Base-by-base conservation (phyloP, 371 early-diverging fungal genomes). In the Mucor indicus region DNA sequence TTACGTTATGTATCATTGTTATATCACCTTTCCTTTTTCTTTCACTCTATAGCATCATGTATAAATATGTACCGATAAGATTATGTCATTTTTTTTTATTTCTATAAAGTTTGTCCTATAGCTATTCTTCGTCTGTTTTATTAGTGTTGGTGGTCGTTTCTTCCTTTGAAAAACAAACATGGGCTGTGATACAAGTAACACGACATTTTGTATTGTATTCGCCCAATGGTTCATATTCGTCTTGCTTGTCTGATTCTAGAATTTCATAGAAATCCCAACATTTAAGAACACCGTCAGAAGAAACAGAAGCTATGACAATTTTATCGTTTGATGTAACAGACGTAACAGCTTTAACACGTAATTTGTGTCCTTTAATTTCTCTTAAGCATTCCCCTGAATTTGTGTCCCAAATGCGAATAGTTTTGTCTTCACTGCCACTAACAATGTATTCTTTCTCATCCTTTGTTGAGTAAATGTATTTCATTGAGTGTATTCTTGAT, bases 211-310 rank as follows among this genome's bases (percentile, higher is more conserved):
- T 81, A 55, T 89, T 77, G 58, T 83, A 82, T 50, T 70, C 68
- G 15, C 83, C 87, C 46, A 85, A 48, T 6, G 74, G 66, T 59
- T 61, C 27, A 30, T 25, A 11, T 55, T 66, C 39, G 23, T 47
- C 27, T 46, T 63, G 35, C 5, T 29, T 6, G 12, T 29, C 12
- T 11, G 9, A 13, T 4, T 49, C 39, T 0, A 68, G 53, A 8
- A 53, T 56, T 44, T 50, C 64, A 45, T 69, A 73, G 16, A 89
- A 31, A 53, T 77, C 79, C 91, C 91, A 91, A 38, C 79, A 72
- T 55, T 85, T 80, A 56, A 91, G 72, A 0, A 70, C 49, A 32
- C 90, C 89, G 53, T 90, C 89, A 0, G 89, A 86, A 5, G 91
- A 89, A 8, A 77, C 78, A 21, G 85, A 76, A 8, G 67, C 59